These are phyloP conservation scores for Triticum dicoccoides DNA, from an alignment of 176 grass and related monocot species.

Conservation along the genomic window DNA sequence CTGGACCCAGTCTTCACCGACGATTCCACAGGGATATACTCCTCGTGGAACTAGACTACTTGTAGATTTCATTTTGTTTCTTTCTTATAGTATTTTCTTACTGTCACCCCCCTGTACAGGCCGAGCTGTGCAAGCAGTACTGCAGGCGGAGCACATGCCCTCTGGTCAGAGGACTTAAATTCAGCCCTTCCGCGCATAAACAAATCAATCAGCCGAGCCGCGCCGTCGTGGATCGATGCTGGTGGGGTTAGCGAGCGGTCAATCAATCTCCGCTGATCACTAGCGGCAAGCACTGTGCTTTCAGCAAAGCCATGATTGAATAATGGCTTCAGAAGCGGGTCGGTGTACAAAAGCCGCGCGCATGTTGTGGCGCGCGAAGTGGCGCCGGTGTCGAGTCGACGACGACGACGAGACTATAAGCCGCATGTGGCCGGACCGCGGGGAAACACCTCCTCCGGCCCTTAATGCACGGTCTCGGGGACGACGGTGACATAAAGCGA, in stretches of 20 bases:
- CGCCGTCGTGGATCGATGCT: background rate
- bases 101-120: conserved; percentile 1
- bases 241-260: conserved; percentile 1
- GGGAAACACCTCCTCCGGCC: conserved; percentile 32
- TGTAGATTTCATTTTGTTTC: background rate
- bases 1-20: background rate
- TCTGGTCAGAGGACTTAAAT: background rate
- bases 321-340: background rate
- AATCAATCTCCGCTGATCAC: background rate
- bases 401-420: conserved; percentile 2
- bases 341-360: background rate
- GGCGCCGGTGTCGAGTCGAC: background rate
- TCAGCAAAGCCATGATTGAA: conserved; percentile 16
- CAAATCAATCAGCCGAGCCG: background rate
- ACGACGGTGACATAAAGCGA: conserved; percentile 21
- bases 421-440: conserved; percentile 25
- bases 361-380: conserved; percentile 22
- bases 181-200: background rate
- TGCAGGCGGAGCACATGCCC: background rate
- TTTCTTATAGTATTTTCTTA: background rate
- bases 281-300: background rate
- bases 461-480: conserved; percentile 41
- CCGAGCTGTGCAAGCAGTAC: background rate
- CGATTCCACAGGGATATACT: background rate
- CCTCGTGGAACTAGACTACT: background rate